phyloP scores from a whole-genome alignment of 1,284 basidiomycete genomes.

The Ustilago trichophora region DNA sequence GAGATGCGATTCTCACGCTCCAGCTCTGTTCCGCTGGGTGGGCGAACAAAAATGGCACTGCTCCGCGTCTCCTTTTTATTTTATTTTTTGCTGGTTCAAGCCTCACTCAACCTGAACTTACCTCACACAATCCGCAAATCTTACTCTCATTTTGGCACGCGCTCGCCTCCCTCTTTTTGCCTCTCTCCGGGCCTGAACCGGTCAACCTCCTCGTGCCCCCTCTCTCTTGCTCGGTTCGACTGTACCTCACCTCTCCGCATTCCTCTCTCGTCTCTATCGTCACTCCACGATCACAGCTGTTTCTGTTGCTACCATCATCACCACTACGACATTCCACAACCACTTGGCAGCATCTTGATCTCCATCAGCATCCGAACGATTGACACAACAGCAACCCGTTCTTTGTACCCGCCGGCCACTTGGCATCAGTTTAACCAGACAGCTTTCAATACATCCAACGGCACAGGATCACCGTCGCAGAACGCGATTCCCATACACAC shows the following conservation, averaged over 20 bases:
- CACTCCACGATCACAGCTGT: not conserved
- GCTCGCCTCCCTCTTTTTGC: not conserved
- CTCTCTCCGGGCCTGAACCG: conserved; percentile 6
- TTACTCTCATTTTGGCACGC: conserved; percentile 11
- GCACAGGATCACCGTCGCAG: too few species aligned
- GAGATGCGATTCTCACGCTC: conserved; percentile 3
- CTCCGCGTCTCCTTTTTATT: not conserved
- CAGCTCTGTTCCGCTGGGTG: not conserved
- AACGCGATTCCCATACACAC: too few species aligned
- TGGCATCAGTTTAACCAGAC: too few species aligned
- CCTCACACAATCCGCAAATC: conserved; percentile 14
- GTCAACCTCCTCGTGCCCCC: not conserved
- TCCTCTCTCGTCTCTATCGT: not conserved
- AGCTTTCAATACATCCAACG: too few species aligned
- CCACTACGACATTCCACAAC: not conserved
- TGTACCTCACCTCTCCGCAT: not conserved
- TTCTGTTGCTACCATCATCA: not conserved
- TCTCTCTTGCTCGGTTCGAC: not conserved
- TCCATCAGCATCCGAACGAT: not conserved
- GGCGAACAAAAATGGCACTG: conserved; percentile 16
- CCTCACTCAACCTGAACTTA: conserved; percentile 21
- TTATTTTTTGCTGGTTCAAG: not conserved
- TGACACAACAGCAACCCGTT: not conserved
- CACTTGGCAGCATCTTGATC: too few species aligned
- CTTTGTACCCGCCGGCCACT: too few species aligned